Percentiles rank a stretch among this genome's conserved stretches.
Evolutionary conservation across 192 early-diverging fungal genomes (phyloP).

Genomic region (Coemansia sp.): DNA sequence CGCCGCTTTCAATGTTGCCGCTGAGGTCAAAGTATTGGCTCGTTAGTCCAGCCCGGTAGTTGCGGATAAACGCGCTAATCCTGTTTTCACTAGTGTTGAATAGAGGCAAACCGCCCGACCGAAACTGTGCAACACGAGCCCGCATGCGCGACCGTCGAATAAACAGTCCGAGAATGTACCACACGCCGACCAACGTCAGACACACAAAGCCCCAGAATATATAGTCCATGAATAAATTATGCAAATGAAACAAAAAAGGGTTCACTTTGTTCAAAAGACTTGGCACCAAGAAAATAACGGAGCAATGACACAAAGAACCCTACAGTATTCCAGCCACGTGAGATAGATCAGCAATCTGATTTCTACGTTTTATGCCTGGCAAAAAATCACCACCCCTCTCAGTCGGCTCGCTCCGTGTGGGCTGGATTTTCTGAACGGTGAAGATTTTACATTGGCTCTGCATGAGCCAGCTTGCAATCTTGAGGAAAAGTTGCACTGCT

Average conservation of each 20-base stretch:
- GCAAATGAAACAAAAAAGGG: constrained; percentile 7
- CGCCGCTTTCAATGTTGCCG: constrained; percentile 43
- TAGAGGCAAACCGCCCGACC: constrained; percentile 13
- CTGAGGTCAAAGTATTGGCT: constrained; percentile 53
- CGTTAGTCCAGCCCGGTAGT: constrained; percentile 44
- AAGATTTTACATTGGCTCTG: constrained; percentile 39
- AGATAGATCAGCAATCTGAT: no score
- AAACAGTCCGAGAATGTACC: constrained; percentile 47
- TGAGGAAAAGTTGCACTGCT: constrained; percentile 1
- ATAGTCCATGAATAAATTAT: constrained; percentile 29
- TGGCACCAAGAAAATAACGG: background rate
- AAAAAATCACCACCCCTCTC: no score
- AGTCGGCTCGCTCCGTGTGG: no score
- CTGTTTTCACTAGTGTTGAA: constrained; percentile 12
- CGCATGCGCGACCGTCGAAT: constrained; percentile 30
- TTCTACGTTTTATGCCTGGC: no score
- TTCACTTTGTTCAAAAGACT: background rate
- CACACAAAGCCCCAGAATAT: constrained; percentile 34
- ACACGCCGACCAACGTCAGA: constrained; percentile 35
- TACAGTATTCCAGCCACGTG: no score
- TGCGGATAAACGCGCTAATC: constrained; percentile 32
- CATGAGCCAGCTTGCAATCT: background rate
- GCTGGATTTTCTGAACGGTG: background rate
- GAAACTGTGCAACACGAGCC: constrained; percentile 31
- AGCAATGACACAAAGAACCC: no score